A percentile compares a stretch with the other conserved stretches of the same genome.
These are phyloP conservation scores for Bisporella sp. DNA, from an alignment of 2,329 filamentous ascomycete species.

Conservation along the genomic window DNA sequence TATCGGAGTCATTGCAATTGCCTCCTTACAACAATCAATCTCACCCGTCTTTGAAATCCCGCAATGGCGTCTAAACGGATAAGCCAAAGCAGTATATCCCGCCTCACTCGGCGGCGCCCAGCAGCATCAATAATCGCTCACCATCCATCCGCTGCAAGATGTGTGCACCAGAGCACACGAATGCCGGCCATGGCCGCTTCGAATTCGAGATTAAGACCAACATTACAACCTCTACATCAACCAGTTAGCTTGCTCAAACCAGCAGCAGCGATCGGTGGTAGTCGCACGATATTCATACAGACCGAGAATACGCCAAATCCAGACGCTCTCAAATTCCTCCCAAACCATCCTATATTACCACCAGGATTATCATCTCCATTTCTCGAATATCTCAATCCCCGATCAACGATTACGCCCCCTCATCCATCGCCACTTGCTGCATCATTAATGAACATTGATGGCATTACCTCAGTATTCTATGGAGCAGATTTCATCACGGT, in stretches of 20 bases:
- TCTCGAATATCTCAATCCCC: constrained; percentile 85
- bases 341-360: constrained; percentile 81
- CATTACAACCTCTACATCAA: constrained; percentile 33
- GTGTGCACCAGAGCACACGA: constrained; percentile 35
- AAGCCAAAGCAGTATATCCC: constrained; percentile 11
- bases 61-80: constrained; percentile 20
- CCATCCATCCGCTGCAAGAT: constrained; percentile 26
- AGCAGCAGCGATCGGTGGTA: constrained; percentile 29
- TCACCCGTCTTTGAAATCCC: background rate
- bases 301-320: constrained; percentile 90
- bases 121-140: constrained; percentile 24
- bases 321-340: constrained; percentile 95
- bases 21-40: too few relatives aligned
- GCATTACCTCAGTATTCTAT: constrained; percentile 92
- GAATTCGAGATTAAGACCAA: constrained; percentile 37
- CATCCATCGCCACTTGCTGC: constrained; percentile 88
- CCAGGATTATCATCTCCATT: constrained; percentile 66
- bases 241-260: constrained; percentile 33
- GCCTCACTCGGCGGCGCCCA: constrained; percentile 18
- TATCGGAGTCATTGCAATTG: too few relatives aligned
- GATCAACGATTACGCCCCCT: constrained; percentile 80
- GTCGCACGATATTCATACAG: constrained; percentile 91
- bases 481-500: constrained; percentile 95
- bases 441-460: constrained; percentile 86
- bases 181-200: constrained; percentile 41